Evolutionary conservation across 1,284 basidiomycete genomes (phyloP).

Genomic region (Grifola frondosa): DNA sequence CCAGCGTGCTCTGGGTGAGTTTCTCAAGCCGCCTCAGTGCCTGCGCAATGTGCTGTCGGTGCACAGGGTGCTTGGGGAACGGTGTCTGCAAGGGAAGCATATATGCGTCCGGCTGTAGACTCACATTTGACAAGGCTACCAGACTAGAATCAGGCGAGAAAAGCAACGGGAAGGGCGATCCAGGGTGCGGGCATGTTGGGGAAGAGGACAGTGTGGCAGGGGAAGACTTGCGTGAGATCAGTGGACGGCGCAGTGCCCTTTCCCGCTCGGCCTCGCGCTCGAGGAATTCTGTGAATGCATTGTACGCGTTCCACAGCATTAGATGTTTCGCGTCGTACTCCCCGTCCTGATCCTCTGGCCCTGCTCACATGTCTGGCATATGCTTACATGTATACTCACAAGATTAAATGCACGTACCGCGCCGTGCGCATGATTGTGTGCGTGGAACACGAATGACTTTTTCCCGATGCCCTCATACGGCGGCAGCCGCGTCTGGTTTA

Average conservation of each 20-base stretch:
- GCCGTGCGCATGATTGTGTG: constrained; percentile 38
- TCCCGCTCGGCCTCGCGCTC: constrained; percentile 25
- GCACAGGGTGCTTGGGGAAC: constrained; percentile 26
- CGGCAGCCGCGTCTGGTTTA: constrained; percentile 48
- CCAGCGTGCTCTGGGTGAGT: constrained; percentile 27
- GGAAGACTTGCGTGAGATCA: background rate
- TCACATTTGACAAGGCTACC: too few relatives aligned
- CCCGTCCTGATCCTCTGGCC: too few relatives aligned
- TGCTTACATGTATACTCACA: too few relatives aligned
- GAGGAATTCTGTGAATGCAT: constrained; percentile 32
- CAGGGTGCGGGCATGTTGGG: background rate
- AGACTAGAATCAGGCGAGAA: too few relatives aligned
- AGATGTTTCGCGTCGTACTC: constrained; percentile 17
- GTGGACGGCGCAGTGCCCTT: constrained; percentile 14
- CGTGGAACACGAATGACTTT: constrained; percentile 56
- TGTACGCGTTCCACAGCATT: constrained; percentile 29
- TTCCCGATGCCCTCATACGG: constrained; percentile 56
- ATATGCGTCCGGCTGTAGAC: too few relatives aligned
- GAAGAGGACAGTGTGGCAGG: constrained; percentile 5
- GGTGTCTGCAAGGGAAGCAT: constrained; percentile 28
- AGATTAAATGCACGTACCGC: too few relatives aligned
- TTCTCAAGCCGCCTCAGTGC: constrained; percentile 26
- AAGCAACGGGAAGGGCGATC: too few relatives aligned
- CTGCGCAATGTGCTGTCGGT: constrained; percentile 29
- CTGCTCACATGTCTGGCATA: too few relatives aligned